These are phyloP conservation scores for Penicillium steckii DNA, from an alignment of 495 filamentous ascomycete species.

Conservation along the genomic window DNA sequence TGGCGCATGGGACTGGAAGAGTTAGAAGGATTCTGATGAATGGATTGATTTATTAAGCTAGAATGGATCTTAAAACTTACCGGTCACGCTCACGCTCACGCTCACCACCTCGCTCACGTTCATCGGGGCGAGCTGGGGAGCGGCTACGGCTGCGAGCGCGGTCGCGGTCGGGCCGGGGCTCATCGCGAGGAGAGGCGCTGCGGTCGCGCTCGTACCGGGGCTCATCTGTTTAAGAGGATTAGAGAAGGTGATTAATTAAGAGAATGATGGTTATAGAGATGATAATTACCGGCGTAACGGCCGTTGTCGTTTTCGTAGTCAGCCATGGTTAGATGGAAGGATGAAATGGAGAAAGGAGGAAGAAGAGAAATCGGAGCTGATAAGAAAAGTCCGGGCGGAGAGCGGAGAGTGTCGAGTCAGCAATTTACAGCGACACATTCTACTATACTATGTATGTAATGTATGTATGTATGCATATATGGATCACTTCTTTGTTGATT, in stretches of 20 bases:
- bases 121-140: slow-evolving; percentile 66
- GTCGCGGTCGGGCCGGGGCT: slow-evolving; percentile 66
- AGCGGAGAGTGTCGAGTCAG: no score
- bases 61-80: slow-evolving; percentile 55
- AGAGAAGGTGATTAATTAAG: not conserved
- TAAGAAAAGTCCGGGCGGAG: slow-evolving; percentile 26
- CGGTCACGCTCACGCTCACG: slow-evolving; percentile 34
- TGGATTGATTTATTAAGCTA: no score
- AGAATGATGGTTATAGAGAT: not conserved
- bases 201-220: slow-evolving; percentile 83
- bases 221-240: slow-evolving; percentile 56
- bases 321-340: slow-evolving; percentile 37
- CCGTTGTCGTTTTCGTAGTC: slow-evolving; percentile 87
- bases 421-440: no score
- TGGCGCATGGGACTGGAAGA: not conserved
- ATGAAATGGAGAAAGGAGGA: slow-evolving; percentile 18
- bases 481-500: no score
- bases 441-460: no score
- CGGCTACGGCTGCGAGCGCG: slow-evolving; percentile 78
- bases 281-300: slow-evolving; percentile 76
- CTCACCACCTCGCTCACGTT: slow-evolving; percentile 17
- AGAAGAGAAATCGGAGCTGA: slow-evolving; percentile 25
- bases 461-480: no score
- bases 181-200: slow-evolving; percentile 86
- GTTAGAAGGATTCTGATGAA: no score